phyloP scores from a whole-genome alignment of 2,329 filamentous ascomycete genomes.

The Simplicillium sp. region DNA sequence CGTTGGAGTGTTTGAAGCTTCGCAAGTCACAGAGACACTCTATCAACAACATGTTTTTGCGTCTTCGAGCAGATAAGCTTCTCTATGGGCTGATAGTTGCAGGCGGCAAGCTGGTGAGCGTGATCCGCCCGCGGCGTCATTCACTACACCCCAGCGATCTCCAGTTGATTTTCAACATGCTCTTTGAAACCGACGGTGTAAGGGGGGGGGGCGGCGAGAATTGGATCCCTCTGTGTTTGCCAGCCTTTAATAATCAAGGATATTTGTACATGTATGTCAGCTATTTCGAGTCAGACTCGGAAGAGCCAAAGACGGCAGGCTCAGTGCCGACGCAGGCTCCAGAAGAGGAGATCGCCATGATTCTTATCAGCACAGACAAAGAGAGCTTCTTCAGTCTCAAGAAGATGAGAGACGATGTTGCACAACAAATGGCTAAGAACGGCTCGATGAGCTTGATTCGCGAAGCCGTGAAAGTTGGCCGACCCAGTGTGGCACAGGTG shows the following conservation, averaged over 20 bases:
- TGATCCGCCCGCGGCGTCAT: conserved; percentile 87
- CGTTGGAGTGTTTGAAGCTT: conserved; percentile 86
- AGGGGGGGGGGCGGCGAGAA: conserved; percentile 88
- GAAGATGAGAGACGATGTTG: conserved; percentile 55
- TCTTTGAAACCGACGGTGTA: conserved; percentile 89
- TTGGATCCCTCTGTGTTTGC: conserved; percentile 93
- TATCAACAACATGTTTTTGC: conserved; percentile 83
- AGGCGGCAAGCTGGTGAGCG: conserved; percentile 85
- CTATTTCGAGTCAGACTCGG: conserved; percentile 60
- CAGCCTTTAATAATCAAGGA: conserved; percentile 92
- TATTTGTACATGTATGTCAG: conserved; percentile 99
- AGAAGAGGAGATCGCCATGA: conserved; percentile 75
- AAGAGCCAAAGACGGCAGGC: conserved; percentile 45
- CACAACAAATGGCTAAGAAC: conserved; percentile 64
- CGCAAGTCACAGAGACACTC: conserved; percentile 76
- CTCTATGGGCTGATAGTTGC: conserved; percentile 92
- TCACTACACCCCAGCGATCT: conserved; percentile 92
- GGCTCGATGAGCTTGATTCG: conserved; percentile 68
- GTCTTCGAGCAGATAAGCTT: conserved; percentile 64
- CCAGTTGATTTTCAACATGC: conserved; percentile 97
- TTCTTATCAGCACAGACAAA: conserved; percentile 86
- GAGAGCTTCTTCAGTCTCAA: conserved; percentile 90
- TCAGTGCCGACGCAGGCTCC: conserved; percentile 43
- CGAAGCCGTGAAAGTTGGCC: conserved; percentile 58
- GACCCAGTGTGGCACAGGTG: conserved; percentile 64